Evolutionary conservation across 1,284 basidiomycete genomes (phyloP), one percentile per base, ranked within the genome.

Genomic region (Mycosarcoma maydis): DNA sequence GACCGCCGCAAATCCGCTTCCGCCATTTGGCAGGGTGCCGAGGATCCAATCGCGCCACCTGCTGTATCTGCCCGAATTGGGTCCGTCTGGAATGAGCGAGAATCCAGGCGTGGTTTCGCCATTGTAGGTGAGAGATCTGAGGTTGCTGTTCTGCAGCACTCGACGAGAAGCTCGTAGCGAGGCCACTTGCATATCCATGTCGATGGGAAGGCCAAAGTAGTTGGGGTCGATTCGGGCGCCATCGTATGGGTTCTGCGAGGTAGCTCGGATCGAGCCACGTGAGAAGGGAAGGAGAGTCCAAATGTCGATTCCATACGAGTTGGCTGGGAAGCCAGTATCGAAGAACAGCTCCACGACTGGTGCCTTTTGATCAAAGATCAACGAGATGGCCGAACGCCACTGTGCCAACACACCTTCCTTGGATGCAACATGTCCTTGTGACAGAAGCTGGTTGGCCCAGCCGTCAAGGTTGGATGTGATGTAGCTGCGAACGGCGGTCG

Each of bases 1-100:
- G n/a, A 86, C 86, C 23, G 50, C 40, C 5, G 40, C 14, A n/a
- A 34, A 75, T 47, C 83, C 83, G 64, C 26, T 27, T 6, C 53
- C 54, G 68, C 81, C 69, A 73, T 76, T 46, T 20, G 47, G 50
- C 58, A 77, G 37, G 75, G 60, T 58, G 60, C 82, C 51, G 59
- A 80, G 52, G 29, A 78, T 73, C 83, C 83, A 85, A 1, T 45
- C 56, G n/a, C 59, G 57, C 84, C 84, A 85, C 14, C 40, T 27
- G 20, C 24, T 26, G 53, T 72, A 75, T 6, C 64, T 45, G 8
- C 83, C 82, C n/a, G 77, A 37, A 13, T 65, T 44, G 8, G 55
- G 58, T 5, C 69, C 71, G 26, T 79, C 57, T 3, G 79, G 74
- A 2, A 83, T 75, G 11, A 45, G 14, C 4, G 43, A 52, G 27